Base-by-base conservation (phyloP, 2,329 filamentous ascomycete species). In the Sporothrix globosa region DNA sequence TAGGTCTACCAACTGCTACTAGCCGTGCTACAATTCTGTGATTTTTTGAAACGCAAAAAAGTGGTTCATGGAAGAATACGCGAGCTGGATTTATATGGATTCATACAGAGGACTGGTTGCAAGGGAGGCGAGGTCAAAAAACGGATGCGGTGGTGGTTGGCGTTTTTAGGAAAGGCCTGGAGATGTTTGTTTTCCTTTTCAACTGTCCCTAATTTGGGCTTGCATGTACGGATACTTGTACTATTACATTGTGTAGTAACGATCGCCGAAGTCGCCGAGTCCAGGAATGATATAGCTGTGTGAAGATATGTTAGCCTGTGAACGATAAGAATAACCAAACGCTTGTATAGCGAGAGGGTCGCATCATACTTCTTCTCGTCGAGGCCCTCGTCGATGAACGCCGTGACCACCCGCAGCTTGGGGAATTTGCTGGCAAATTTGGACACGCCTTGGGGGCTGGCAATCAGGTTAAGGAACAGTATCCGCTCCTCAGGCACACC, bases 401-500 rank as follows among this genome's bases (percentile, higher is more conserved):
- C 93, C 10, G 96, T 98, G 65, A 99, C 92, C 24, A 99, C 92
- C 74, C 94, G 88, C 72, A 98, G 85, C 77, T 91, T 92, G 52
- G 96, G 95, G 77, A 96, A 97, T 76, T 91, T 92, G 76, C 91
- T 87, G 11, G 94, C 92, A 81, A 99, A 98, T 76, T 92, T 94
- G 76, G 89, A 88, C 74, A 97, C 91, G 6, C 96, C 96, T 78
- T 97, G 91, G 0, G 96, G 96, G 78, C 94, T 97, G n/a, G 96
- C 94, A 78, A 99, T 97, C 72, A 99, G 84, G 80, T 99, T 99
- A 71, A 99, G 85, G 83, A 99, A 99, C 52, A 98, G 84, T 73
- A 99, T 99, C 71, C 92, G 91, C 75, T 98, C 92, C 81, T 98
- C 96, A 0, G 94, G 93, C 5, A 99, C 96, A 44, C 96, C 96